Conservation (phyloP, 164 flowering plant species). For the Nymphaea colorata region DNA sequence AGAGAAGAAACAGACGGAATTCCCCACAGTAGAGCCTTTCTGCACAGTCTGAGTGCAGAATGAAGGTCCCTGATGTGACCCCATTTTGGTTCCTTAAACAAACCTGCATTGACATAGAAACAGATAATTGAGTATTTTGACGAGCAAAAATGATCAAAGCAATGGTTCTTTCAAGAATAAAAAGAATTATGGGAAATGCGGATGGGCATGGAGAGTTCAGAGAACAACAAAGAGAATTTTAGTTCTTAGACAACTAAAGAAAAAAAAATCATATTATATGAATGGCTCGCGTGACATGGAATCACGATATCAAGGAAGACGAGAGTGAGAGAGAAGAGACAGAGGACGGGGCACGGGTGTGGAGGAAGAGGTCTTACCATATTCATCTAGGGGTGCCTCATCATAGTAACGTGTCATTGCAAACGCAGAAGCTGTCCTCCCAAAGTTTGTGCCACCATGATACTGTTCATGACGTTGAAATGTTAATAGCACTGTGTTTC, state of each 20-base stretch:
- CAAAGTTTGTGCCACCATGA: slow-evolving; percentile 77
- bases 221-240: not conserved
- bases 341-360: no score
- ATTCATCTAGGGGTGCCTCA: slow-evolving; percentile 86
- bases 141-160: no score
- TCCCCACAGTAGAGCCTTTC: slow-evolving; percentile 65
- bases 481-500: not conserved
- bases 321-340: no score
- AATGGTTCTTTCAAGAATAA: no score
- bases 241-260: not conserved
- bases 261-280: not conserved
- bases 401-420: slow-evolving; percentile 70
- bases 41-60: slow-evolving; percentile 51
- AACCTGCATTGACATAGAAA: slow-evolving; percentile 20
- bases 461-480: slow-evolving; percentile 25
- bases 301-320: no score
- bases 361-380: slow-evolving; percentile 20
- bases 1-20: slow-evolving; percentile 12
- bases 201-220: not conserved
- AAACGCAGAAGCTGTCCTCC: slow-evolving; percentile 46
- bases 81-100: slow-evolving; percentile 69
- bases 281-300: not conserved
- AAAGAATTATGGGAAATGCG: no score
- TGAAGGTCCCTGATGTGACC: slow-evolving; percentile 86
- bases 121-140: no score